Base-by-base conservation (phyloP, 148 eudicot genomes). In the Silene uniflora region DNA sequence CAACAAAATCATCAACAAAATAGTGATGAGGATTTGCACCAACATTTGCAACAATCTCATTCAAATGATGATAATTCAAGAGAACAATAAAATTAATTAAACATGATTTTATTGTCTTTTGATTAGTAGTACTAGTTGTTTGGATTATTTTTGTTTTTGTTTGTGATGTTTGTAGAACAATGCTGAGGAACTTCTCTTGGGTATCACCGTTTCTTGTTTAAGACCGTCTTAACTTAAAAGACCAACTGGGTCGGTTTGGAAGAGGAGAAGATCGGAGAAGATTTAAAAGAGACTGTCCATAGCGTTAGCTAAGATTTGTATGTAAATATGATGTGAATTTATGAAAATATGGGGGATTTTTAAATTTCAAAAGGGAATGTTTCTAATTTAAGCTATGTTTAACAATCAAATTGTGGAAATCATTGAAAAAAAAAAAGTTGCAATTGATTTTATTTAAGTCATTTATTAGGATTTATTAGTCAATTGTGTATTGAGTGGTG, bases 51-150 rank as follows among this genome's bases (percentile, higher is more conserved):
- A 32, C 89, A 88, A 49, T 72, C 94, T 21, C 87, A 86, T 75
- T 84, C 52, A n/a, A n/a, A n/a, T 12, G 65, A 82, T 69, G 90
- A 91, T 74, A 82, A 93, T 82, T 91, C 93, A 78, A 87, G 90
- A 85, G 93, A 84, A 24, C 80, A 81, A 73, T 84, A 63, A 84
- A 24, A 24, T 0, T 2, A 32, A 32, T 32, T 25, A 12, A 63
- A 10, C 12, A 47, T 44, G 3, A 27, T 42, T n/a, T 32, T 69
- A 46, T 22, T 69, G 69, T 42, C 24, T 47, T 42, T 42, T 67
- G 56, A 52, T 12, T 52, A 52, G 17, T 52, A 52, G 56, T 52
- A 52, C 17, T 52, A 52, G 56, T 13, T 52, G 17, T 24, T 23
- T 23, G 21, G 7, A 32, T 8, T 64, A 47, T 47, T 7, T 77